Evolutionary conservation across 2,329 filamentous ascomycete genomes (phyloP), one percentile per base, ranked within the genome.

Genomic region (Trichoderma sp.): DNA sequence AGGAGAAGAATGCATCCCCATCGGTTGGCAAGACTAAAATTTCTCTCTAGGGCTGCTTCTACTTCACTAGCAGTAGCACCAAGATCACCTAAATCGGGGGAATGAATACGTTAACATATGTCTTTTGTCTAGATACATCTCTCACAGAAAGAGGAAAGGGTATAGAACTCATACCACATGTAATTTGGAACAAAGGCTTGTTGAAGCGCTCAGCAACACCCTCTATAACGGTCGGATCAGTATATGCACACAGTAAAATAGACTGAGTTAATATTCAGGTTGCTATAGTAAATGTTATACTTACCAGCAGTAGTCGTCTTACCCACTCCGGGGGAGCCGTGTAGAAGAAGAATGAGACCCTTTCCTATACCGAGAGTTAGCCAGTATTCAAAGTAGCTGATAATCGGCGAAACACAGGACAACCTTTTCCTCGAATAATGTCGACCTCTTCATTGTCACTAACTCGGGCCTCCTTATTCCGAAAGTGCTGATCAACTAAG

Each of bases 21-120:
- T 3, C 62, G 57, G 14, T 76, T 76, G 3, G 74, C 77, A 3
- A 78, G 71, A 15, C 75, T 56, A 0, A 80, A 74, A 1, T 74
- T 72, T 0, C 72, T 72, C 75, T 86, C 84, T 1, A 86, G 82
- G 0, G 82, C 80, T 4, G 70, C 67, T 62, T 70, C 66, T 26
- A 70, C 66, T 7, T 61, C 36, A 30, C 36, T 62, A 28, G 66
- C 66, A 21, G 57, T 70, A 6, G 57, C 47, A 9, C 66, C 66
- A 9, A 70, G 28, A 47, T 80, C 78, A 5, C 75, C 76, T 58
- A 24, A 0, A 15, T 4, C 0, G 2, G 0, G 6, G 5, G n/a
- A 0, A 9, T n/a, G 1, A 3, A 24, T 1, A 36, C 3, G 32
- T 67, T 2, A 67, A 34, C n/a, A 51, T 3, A 7, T 21, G 9